Percentiles rank a stretch among this genome's conserved stretches.
phyloP scores from a whole-genome alignment of 495 filamentous ascomycete genomes.

The Poronia punctata region DNA sequence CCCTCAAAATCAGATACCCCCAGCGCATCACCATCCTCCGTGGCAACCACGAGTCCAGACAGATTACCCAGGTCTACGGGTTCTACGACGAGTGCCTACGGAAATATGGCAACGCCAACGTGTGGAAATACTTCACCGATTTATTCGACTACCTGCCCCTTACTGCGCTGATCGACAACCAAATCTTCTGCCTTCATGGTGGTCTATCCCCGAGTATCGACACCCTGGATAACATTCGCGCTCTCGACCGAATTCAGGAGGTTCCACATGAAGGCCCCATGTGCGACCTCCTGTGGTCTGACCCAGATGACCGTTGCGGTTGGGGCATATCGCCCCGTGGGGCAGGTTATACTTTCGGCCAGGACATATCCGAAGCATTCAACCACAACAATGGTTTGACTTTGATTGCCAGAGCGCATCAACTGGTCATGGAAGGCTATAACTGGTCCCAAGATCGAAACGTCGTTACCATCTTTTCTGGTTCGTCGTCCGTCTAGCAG shows the following conservation, averaged over 20 bases:
- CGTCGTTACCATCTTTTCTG: constrained; percentile 97
- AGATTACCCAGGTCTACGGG: constrained; percentile 96
- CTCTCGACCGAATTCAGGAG: constrained; percentile 93
- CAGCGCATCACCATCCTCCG: constrained; percentile 94
- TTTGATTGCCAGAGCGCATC: constrained; percentile 87
- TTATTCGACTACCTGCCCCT: constrained; percentile 98
- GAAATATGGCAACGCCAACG: constrained; percentile 97
- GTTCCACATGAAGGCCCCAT: constrained; percentile 98
- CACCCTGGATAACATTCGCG: constrained; percentile 95
- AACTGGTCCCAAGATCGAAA: constrained; percentile 97
- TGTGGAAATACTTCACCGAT: constrained; percentile 99
- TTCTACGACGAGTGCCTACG: constrained; percentile 97
- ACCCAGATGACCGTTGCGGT: constrained; percentile 95
- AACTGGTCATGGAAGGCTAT: constrained; percentile 97
- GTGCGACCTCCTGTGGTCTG: constrained; percentile 97
- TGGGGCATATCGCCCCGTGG: constrained; percentile 98
- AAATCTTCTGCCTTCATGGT: constrained; percentile 99
- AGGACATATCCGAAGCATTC: constrained; percentile 99
- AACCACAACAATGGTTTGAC: constrained; percentile 99
- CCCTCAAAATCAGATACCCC: constrained; percentile 92
- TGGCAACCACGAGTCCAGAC: constrained; percentile 94
- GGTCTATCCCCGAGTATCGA: constrained; percentile 95
- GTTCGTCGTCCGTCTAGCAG: constrained; percentile 42
- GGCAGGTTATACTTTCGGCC: constrained; percentile 97
- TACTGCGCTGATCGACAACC: constrained; percentile 97